phyloP scores from a whole-genome alignment of 352 stramenopile genomes.

The Globisporangium radiosum region DNA sequence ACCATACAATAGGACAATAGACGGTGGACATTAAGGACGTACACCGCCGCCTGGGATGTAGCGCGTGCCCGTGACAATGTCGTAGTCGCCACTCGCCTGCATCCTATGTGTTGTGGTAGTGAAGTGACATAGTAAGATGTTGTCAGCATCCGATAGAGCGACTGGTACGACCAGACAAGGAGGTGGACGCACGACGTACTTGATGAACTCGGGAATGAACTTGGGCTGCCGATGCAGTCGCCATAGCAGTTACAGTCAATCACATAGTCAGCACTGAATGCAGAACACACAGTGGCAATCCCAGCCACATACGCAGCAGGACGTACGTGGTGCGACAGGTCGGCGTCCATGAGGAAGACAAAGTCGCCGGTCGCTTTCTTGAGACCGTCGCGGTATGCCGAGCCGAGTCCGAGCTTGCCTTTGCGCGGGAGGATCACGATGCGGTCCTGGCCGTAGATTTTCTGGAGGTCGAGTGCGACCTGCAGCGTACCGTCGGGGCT shows the following conservation, averaged over 20 bases:
- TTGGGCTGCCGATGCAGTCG: constrained; percentile 75
- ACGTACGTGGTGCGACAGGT: constrained; percentile 95
- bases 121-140: constrained; percentile 1
- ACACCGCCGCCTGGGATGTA: constrained; percentile 93
- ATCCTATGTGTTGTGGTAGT: constrained; percentile 27
- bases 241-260: neutral
- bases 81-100: constrained; percentile 65
- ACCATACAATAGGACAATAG: neutral
- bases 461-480: constrained; percentile 88
- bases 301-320: neutral
- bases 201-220: constrained; percentile 93
- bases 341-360: constrained; percentile 98
- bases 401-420: constrained; percentile 95
- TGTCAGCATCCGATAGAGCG: no score
- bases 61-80: constrained; percentile 96
- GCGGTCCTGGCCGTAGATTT: constrained; percentile 87
- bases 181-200: constrained; percentile 19
- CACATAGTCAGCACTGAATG: neutral
- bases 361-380: constrained; percentile 89
- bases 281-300: no score
- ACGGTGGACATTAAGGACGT: constrained; percentile 18
- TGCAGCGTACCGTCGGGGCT: constrained; percentile 95
- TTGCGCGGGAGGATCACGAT: constrained; percentile 92
- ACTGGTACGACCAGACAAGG: no score
- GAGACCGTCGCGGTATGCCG: constrained; percentile 95